Base-by-base conservation (phyloP, 768 basidiomycete genomes). In the Mycena metata region DNA sequence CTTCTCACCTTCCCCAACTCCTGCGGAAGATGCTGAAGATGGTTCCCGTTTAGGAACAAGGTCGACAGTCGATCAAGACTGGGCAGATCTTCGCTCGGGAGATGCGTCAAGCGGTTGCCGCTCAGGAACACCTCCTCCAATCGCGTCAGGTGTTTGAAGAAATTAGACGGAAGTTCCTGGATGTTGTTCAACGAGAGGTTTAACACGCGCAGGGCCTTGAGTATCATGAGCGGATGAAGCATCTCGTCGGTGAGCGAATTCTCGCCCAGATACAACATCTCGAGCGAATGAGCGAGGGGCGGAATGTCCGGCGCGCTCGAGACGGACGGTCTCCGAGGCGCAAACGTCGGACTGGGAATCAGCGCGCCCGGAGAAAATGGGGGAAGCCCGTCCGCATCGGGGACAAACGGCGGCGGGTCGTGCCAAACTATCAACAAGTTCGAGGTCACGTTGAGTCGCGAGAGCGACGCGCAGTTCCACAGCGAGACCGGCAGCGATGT, bases 101-200 rank as follows among this genome's bases (percentile, higher is more conserved):
- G 83, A 69, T 88, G 92, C 12, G 94, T 92, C 72, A 99, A 81
- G 79, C 94, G 93, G 82, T 98, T 99, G n/a, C 97, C 97, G 72
- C 94, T 95, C 4, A 99, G 83, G 76, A 97, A 99, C 30, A 99
- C 81, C 79, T 96, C 93, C 79, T 95, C 89, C 12, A 99, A 83
- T 35, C 85, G 79, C n/a, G 82, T 81, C 71, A 95, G 85, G 66
- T 90, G 89, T 70, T 85, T 83, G 73, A 98, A 89, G 73, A 95
- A 96, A 39, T 85, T 81, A 0, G 87, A 79, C 0, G 97, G 96
- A 46, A 98, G 85, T 74, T 96, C 95, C 78, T 92, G 92, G 47
- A 99, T 92, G 60, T 95, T 90, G 79, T 99, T 99, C 82, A 98
- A 98, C 24, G 94, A 95, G n/a, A 99, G 83, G 72, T 99, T 99